These are phyloP conservation scores for Exutisphaerella laricina DNA, from an alignment of 2,329 filamentous ascomycete species.

Conservation along the genomic window DNA sequence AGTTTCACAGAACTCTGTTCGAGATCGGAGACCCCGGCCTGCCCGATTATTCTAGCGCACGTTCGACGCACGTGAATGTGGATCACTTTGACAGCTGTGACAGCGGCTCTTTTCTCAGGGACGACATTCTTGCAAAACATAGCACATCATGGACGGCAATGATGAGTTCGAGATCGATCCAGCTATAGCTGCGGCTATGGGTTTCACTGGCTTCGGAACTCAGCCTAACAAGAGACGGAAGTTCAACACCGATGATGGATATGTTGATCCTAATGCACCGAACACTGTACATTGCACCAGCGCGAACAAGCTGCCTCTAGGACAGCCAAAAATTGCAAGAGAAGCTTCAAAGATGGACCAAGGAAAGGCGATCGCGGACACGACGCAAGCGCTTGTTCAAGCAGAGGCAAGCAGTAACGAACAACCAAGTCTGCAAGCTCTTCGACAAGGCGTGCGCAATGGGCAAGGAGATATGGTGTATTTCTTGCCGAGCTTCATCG, in stretches of 20 bases:
- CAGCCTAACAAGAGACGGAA: slow-evolving; percentile 64
- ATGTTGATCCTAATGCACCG: slow-evolving; percentile 36
- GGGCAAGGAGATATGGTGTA: slow-evolving; percentile 59
- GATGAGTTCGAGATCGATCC: slow-evolving; percentile 42
- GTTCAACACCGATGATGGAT: slow-evolving; percentile 55
- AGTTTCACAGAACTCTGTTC: too few relatives aligned
- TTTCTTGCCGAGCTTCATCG: slow-evolving; percentile 63
- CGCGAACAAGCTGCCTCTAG: slow-evolving; percentile 26
- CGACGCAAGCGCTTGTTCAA: neutral
- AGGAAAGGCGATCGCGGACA: neutral
- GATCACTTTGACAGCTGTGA: too few relatives aligned
- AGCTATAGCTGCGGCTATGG: slow-evolving; percentile 63
- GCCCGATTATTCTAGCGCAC: too few relatives aligned
- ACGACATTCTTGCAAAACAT: too few relatives aligned
- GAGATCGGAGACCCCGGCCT: too few relatives aligned
- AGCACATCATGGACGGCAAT: slow-evolving; percentile 15
- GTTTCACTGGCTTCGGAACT: slow-evolving; percentile 65
- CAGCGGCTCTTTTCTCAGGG: too few relatives aligned
- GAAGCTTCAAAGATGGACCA: neutral
- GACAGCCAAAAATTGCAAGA: slow-evolving; percentile 5
- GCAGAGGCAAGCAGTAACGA: neutral
- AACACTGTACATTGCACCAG: slow-evolving; percentile 28
- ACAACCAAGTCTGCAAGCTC: slow-evolving; percentile 31
- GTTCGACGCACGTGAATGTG: neutral
- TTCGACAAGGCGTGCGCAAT: slow-evolving; percentile 40